Evolutionary conservation across 2,329 filamentous ascomycete species (phyloP).

Genomic region (Fusarium liriodendri): DNA sequence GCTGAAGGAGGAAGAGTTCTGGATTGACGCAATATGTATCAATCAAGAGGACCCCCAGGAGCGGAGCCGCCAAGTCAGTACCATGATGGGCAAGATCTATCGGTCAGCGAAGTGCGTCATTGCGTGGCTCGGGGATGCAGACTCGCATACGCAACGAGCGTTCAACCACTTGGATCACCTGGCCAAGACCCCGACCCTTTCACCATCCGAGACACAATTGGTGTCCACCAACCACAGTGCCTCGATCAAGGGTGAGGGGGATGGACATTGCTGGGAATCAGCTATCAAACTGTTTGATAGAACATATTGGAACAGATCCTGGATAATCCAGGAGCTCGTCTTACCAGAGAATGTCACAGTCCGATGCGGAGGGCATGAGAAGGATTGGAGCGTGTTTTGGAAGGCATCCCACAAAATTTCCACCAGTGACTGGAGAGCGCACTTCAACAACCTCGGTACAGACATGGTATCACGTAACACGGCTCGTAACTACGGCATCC

Average conservation of each 20-base stretch:
- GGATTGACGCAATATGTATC: background rate
- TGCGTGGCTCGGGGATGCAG: background rate
- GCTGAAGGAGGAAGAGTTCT: background rate
- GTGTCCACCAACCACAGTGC: background rate
- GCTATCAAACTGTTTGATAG: background rate
- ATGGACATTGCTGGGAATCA: background rate
- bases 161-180: background rate
- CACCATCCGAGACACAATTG: background rate
- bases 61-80: background rate
- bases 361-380: background rate
- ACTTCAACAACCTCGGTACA: background rate
- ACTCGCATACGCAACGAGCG: background rate
- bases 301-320: background rate
- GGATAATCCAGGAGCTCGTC: background rate
- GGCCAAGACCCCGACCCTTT: background rate
- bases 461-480: background rate
- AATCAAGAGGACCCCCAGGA: background rate
- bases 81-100: background rate
- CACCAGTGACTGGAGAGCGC: background rate
- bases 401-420: background rate
- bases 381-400: background rate
- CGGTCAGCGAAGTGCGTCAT: background rate
- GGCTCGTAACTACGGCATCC: background rate
- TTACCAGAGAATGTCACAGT: background rate
- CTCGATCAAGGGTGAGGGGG: background rate